Base-by-base conservation (phyloP, 129 eudicot genomes). In the Chrysanthemum makinoi region DNA sequence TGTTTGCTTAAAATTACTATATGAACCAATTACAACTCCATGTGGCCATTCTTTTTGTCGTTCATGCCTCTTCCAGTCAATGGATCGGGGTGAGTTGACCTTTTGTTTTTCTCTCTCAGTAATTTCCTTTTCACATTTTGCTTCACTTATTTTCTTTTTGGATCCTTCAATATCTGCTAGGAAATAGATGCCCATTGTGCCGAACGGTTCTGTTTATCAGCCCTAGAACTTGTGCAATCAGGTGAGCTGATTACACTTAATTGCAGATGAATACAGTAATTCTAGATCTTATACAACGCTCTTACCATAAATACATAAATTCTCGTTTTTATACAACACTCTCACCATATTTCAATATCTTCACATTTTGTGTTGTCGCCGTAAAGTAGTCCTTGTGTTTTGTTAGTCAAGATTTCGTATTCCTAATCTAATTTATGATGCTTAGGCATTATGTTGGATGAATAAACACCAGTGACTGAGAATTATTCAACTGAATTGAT, bases 41-140 rank as follows among this genome's bases (percentile, higher is more conserved):
- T 94, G 99, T 62, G 99, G 99, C 43, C 99, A 94, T 79, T 80
- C 99, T 6, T 94, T 94, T 83, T 94, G 99, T 74, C 96, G 96
- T n/a, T 84, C 97, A 60, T 94, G 99, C 80, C 82, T 94, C 70
- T 94, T 94, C 70, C 99, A 94, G 78, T 81, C 94, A 72, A 94
- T 94, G 99, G 99, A 94, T 73, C 83, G 96, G 62, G 85, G 99
- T 90, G 72, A 76, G 84, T 72, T 79, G n/a, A 49, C 18, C 35
- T 65, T 7, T 24, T 20, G 22, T 50, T 63, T 63, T 26, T 3
- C 4, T 79, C 24, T 53, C 13, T 76, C 44, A 9, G 28, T 47
- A 52, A 15, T 50, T 73, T 70, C 54, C 10, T 26, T 47, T 20
- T 59, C 19, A 12, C 28, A 35, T 48, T 10, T 49, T 7, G 2